A percentile compares a stretch with the other conserved stretches of the same genome.
Evolutionary conservation across 495 filamentous ascomycete genomes (phyloP).

Genomic region (Entonaema liquescens): DNA sequence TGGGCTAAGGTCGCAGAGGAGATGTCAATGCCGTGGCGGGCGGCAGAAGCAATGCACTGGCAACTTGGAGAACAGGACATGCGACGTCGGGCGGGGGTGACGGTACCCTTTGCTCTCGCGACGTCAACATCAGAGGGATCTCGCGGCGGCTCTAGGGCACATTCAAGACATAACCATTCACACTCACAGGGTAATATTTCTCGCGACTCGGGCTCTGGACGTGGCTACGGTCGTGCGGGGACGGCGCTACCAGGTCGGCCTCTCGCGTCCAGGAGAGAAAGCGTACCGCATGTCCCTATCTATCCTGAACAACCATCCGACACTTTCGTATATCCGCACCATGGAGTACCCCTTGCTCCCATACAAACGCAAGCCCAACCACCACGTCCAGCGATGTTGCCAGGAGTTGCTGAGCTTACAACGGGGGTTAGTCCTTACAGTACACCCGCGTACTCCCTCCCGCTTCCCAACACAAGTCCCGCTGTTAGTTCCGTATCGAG

Average conservation of each 20-base stretch:
- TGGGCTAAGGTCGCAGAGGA: constrained; percentile 94
- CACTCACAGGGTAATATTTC: constrained; percentile 59
- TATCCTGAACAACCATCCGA: constrained; percentile 45
- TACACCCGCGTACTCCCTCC: constrained; percentile 60
- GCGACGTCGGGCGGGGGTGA: constrained; percentile 84
- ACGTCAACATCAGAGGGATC: constrained; percentile 66
- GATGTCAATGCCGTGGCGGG: constrained; percentile 95
- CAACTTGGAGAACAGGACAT: constrained; percentile 92
- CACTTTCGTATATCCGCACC: constrained; percentile 44
- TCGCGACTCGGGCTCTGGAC: constrained; percentile 46
- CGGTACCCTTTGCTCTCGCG: constrained; percentile 74
- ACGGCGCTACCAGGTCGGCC: constrained; percentile 35
- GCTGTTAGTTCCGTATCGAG: constrained; percentile 52
- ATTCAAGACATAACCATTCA: constrained; percentile 54
- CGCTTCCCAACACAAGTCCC: constrained; percentile 49
- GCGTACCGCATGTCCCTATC: constrained; percentile 51
- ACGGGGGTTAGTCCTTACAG: constrained; percentile 63
- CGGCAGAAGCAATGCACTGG: constrained; percentile 98
- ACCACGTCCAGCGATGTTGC: constrained; percentile 51
- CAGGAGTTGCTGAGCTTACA: constrained; percentile 63
- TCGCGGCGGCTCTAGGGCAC: constrained; percentile 52
- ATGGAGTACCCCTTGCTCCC: constrained; percentile 52
- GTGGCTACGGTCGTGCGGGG: constrained; percentile 48
- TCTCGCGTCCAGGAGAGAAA: constrained; percentile 56
- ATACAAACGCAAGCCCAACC: constrained; percentile 49